phyloP scores from a whole-genome alignment of 1,284 basidiomycete genomes.

The Tetrapyrgos nigripes region DNA sequence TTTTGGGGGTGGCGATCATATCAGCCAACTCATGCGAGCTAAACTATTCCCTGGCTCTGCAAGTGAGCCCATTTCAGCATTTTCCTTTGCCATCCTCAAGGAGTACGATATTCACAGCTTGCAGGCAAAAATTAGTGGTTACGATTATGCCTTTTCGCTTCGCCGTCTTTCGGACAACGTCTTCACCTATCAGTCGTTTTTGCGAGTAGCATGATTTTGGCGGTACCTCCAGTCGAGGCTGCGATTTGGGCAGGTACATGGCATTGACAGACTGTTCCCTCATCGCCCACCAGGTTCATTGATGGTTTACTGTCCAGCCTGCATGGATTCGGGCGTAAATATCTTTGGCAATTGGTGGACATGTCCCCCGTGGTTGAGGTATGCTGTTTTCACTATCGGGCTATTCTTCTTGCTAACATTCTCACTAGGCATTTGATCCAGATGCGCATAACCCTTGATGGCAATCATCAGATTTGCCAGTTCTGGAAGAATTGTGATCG shows the following conservation, averaged over 20 bases:
- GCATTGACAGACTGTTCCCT: slow-evolving; percentile 26
- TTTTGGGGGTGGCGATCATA: not conserved
- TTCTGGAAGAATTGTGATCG: not conserved
- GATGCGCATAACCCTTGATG: not conserved
- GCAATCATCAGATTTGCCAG: not conserved
- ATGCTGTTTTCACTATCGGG: not conserved
- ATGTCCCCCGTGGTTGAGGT: not conserved
- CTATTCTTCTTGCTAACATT: not conserved
- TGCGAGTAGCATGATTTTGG: slow-evolving; percentile 27
- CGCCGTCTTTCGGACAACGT: slow-evolving; percentile 8
- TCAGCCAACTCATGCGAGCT: slow-evolving; percentile 2
- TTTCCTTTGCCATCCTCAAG: slow-evolving; percentile 8
- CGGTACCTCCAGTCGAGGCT: slow-evolving; percentile 20
- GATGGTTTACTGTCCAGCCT: slow-evolving; percentile 24
- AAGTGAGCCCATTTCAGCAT: slow-evolving; percentile 2
- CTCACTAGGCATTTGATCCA: not conserved
- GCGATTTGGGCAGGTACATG: slow-evolving; percentile 30
- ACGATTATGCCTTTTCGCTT: slow-evolving; percentile 3
- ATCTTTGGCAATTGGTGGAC: slow-evolving; percentile 12
- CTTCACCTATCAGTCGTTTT: slow-evolving; percentile 26
- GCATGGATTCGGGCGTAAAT: slow-evolving; percentile 27
- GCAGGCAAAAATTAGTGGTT: slow-evolving; percentile 4
- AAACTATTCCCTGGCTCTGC: slow-evolving; percentile 10
- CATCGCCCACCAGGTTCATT: slow-evolving; percentile 20
- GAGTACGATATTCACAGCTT: slow-evolving; percentile 10